Evolutionary conservation across 352 stramenopile genomes (phyloP), one percentile per base, ranked within the genome.

Genomic region (Thalassiosira ordinaria): DNA sequence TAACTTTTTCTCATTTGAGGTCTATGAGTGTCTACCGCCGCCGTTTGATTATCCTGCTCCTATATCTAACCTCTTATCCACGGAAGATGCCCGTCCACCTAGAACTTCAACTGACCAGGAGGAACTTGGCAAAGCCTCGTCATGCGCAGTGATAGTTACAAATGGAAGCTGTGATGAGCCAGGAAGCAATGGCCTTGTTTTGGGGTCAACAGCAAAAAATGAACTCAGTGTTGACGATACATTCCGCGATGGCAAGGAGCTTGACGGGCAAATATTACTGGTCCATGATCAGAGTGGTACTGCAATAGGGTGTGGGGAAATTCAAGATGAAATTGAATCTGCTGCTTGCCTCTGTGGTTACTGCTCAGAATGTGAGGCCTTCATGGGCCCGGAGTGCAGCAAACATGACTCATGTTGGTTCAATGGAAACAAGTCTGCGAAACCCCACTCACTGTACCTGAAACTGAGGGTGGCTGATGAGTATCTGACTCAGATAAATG

Each of bases 1-100:
- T 33, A 33, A 0, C 9, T 74, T 65, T 27, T 65, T 64, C 51
- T 37, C 31, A 1, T 39, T 74, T 35, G 65, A 74, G 27, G 27
- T 63, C 8, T 74, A 74, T n/a, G 51, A 14, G 6, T 74, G 65
- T 46, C 22, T 74, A 33, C 24, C 63, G n/a, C n/a, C n/a, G n/a
- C n/a, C n/a, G n/a, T n/a, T n/a, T n/a, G n/a, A n/a, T n/a, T n/a
- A n/a, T n/a, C n/a, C n/a, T n/a, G n/a, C n/a, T n/a, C n/a, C n/a
- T n/a, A n/a, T n/a, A n/a, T n/a, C n/a, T n/a, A n/a, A n/a, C n/a
- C n/a, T n/a, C n/a, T n/a, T n/a, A n/a, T n/a, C n/a, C n/a, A n/a
- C n/a, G n/a, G n/a, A n/a, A n/a, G n/a, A n/a, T n/a, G n/a, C n/a
- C n/a, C n/a, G n/a, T n/a, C n/a, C n/a, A n/a, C n/a, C n/a, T n/a